Conservation (phyloP, 2,329 filamentous ascomycete genomes). For the Monilinia laxa region DNA sequence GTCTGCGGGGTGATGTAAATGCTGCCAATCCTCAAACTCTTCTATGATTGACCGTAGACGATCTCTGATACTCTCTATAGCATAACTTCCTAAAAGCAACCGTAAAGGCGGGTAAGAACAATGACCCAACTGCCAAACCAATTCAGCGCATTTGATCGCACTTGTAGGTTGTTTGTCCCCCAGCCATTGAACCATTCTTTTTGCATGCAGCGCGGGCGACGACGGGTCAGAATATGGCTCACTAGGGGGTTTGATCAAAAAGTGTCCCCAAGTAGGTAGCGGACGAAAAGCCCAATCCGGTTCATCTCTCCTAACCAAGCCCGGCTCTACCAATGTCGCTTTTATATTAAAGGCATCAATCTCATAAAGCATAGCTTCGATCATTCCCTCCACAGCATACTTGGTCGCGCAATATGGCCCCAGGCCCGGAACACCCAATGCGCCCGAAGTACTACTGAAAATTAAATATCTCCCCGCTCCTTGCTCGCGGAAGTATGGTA, state of each 20-base stretch:
- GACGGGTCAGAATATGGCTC: constrained; percentile 76
- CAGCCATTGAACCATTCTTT: constrained; percentile 91
- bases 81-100: constrained; percentile 86
- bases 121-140: constrained; percentile 93
- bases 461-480: constrained; percentile 82
- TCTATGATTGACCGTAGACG: constrained; percentile 87
- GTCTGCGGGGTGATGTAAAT: constrained; percentile 65
- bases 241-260: constrained; percentile 82
- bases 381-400: constrained; percentile 91
- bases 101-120: constrained; percentile 90
- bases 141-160: constrained; percentile 86
- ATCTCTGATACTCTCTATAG: constrained; percentile 93
- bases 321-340: constrained; percentile 88
- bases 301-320: constrained; percentile 84
- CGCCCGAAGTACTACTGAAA: constrained; percentile 89
- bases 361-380: constrained; percentile 96
- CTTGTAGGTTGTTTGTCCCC: constrained; percentile 90
- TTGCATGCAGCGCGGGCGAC: constrained; percentile 83
- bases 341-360: constrained; percentile 90
- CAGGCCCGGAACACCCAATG: constrained; percentile 87
- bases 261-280: constrained; percentile 85
- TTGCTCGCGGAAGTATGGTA: constrained; percentile 83
- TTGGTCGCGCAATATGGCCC: constrained; percentile 97
- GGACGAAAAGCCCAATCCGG: constrained; percentile 53
- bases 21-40: constrained; percentile 92